These are phyloP conservation scores for Phellinidium pouzarii DNA, from an alignment of 1,284 basidiomycete genomes.

Conservation along the genomic window DNA sequence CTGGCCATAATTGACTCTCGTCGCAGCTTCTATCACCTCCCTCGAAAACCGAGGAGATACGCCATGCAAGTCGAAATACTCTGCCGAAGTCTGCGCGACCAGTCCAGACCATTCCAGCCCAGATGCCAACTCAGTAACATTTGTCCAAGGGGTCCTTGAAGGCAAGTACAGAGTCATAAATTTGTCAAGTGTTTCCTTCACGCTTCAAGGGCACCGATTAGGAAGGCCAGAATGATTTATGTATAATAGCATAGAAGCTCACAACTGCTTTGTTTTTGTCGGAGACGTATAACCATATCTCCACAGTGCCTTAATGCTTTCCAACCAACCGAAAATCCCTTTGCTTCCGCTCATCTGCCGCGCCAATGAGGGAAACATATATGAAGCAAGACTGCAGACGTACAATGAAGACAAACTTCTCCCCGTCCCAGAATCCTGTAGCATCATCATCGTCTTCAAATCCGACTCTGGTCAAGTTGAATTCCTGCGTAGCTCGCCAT, in stretches of 20 bases:
- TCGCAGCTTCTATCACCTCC: constrained; percentile 81
- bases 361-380: constrained; percentile 5
- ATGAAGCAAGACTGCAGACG: constrained; percentile 26
- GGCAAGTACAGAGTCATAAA: constrained; percentile 57
- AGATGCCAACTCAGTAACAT: constrained; percentile 49
- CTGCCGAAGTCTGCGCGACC: constrained; percentile 46
- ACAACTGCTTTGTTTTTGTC: constrained; percentile 52
- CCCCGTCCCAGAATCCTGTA: constrained; percentile 82
- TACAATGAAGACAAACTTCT: constrained; percentile 61
- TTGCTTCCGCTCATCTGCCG: constrained; percentile 43
- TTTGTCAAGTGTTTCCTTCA: constrained; percentile 46
- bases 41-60: constrained; percentile 55
- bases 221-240: background rate
- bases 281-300: constrained; percentile 78
- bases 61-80: constrained; percentile 54
- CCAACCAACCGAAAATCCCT: constrained; percentile 53
- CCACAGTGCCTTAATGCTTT: constrained; percentile 65
- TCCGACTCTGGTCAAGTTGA: constrained; percentile 58
- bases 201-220: constrained; percentile 35
- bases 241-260: constrained; percentile 24
- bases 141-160: constrained; percentile 59
- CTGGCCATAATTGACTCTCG: constrained; percentile 87
- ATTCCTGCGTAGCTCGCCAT: constrained; percentile 73
- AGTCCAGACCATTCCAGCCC: constrained; percentile 49
- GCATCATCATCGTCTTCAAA: constrained; percentile 47